These are phyloP conservation scores for Kuraishia capsulata DNA, from an alignment of 805 yeast species.

Conservation along the genomic window DNA sequence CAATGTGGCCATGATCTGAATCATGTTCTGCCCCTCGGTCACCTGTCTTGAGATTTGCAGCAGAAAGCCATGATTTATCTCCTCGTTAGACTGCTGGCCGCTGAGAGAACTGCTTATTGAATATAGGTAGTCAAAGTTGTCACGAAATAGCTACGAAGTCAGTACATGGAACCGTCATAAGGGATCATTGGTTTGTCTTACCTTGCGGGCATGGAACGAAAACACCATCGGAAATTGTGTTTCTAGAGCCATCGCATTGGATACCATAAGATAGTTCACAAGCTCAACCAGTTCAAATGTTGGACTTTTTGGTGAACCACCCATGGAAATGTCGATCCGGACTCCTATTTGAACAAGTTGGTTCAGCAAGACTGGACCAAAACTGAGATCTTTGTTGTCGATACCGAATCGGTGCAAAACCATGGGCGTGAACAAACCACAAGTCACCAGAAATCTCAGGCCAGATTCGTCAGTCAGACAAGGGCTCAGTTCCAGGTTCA, in stretches of 20 bases:
- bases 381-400: too few relatives aligned
- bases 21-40: too few relatives aligned
- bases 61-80: not conserved
- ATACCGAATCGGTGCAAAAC: too few relatives aligned
- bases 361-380: too few relatives aligned
- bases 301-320: too few relatives aligned
- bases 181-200: too few relatives aligned
- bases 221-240: slow-evolving; percentile 18
- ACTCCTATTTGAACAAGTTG: not conserved
- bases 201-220: slow-evolving; percentile 9
- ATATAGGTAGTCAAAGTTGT: not conserved
- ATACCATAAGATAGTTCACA: slow-evolving; percentile 17
- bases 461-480: not conserved
- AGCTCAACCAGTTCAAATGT: slow-evolving; percentile 8
- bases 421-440: not conserved
- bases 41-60: not conserved
- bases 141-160: too few relatives aligned
- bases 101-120: not conserved
- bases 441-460: not conserved
- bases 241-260: slow-evolving; percentile 15
- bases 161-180: too few relatives aligned
- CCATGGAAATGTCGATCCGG: not conserved
- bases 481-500: not conserved
- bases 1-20: too few relatives aligned
- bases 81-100: not conserved